Evolutionary conservation across 2,329 filamentous ascomycete species (phyloP).

Genomic region (Fusarium sp.): DNA sequence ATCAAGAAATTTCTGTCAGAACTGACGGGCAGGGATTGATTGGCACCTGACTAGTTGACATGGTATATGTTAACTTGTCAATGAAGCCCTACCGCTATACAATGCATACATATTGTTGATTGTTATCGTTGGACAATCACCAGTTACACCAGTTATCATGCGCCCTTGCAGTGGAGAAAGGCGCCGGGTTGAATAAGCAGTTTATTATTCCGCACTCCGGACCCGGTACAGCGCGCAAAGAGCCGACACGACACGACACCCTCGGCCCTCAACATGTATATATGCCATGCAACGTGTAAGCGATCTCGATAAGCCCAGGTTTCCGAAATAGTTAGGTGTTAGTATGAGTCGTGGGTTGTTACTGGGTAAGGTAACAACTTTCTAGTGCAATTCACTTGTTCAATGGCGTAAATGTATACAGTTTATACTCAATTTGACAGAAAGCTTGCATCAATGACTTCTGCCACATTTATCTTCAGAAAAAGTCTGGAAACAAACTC

Average conservation of each 20-base stretch:
- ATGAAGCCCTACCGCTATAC: neutral
- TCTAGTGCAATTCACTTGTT: neutral
- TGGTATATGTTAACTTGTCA: neutral
- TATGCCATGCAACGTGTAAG: constrained; percentile 30
- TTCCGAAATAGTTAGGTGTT: constrained; percentile 14
- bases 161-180: constrained; percentile 32
- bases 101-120: neutral
- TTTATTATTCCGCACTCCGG: constrained; percentile 28
- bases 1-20: constrained; percentile 25
- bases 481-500: constrained; percentile 10
- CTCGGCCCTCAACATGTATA: constrained; percentile 5
- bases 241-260: constrained; percentile 12
- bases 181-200: too few species aligned
- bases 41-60: constrained; percentile 30
- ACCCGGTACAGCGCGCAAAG: neutral
- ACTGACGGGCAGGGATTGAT: constrained; percentile 28
- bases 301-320: constrained; percentile 32
- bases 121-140: constrained; percentile 12
- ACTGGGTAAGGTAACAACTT: constrained; percentile 2
- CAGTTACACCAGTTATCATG: constrained; percentile 1
- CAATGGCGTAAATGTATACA: neutral
- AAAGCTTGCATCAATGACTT: neutral
- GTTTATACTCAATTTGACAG: neutral
- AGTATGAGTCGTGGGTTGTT: neutral
- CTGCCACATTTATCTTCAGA: neutral